Conservation (phyloP, 306 rosid genomes). For the Dalbergia cultrata region DNA sequence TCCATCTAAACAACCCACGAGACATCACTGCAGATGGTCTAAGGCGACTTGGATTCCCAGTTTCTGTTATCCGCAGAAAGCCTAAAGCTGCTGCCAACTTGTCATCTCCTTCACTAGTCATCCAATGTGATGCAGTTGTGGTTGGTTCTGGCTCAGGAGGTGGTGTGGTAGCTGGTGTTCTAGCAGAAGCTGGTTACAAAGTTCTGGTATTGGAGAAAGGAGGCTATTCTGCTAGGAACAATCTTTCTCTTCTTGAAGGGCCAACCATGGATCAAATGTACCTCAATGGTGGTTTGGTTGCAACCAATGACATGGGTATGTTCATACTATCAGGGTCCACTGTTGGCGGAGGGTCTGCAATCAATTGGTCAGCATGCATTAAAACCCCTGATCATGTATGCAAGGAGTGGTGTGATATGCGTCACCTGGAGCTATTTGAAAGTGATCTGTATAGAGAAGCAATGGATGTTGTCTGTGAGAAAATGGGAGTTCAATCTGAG, state of each 20-base stretch:
- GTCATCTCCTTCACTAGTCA: conserved; percentile 61
- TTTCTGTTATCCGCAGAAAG: conserved; percentile 46
- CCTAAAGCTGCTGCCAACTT: conserved; percentile 27
- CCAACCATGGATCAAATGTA: conserved; percentile 82
- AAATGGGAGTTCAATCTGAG: conserved; percentile 80
- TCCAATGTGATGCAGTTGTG: conserved; percentile 77
- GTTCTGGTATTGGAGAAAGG: conserved; percentile 85
- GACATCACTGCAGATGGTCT: conserved; percentile 56
- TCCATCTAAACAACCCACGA: conserved; percentile 56
- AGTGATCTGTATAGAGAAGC: conserved; percentile 74
- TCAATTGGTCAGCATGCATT: conserved; percentile 79
- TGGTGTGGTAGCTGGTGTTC: conserved; percentile 75
- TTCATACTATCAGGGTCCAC: conserved; percentile 75
- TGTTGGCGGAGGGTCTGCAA: conserved; percentile 87
- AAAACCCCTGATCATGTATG: conserved; percentile 72
- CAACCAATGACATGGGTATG: conserved; percentile 69
- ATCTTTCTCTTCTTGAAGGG: conserved; percentile 86
- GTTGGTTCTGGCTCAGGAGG: conserved; percentile 94
- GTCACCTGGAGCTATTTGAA: conserved; percentile 66
- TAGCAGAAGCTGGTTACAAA: conserved; percentile 79
- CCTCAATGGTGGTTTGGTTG: conserved; percentile 62
- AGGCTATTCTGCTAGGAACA: conserved; percentile 71
- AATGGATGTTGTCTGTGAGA: conserved; percentile 67
- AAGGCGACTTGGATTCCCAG: conserved; percentile 57
- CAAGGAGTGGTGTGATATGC: conserved; percentile 67